Evolutionary conservation across 257 asterid species (phyloP).

Genomic region (Hygrophila difformis): DNA sequence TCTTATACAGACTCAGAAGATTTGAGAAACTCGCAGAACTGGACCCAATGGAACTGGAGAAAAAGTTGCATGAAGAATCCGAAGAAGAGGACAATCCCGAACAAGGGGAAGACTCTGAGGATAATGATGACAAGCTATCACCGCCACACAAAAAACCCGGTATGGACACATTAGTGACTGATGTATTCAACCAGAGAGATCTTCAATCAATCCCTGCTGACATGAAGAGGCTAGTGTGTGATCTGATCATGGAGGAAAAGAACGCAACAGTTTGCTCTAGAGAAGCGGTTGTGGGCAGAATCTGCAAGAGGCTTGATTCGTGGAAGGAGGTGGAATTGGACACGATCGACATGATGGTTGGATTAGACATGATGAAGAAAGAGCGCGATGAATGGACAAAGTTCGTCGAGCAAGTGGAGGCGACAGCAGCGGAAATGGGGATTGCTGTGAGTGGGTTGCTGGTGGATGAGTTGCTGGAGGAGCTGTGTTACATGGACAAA

Average conservation of each 20-base stretch:
- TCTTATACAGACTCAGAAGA: slow-evolving; percentile 60
- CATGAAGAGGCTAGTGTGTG: slow-evolving; percentile 25
- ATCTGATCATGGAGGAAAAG: slow-evolving; percentile 49
- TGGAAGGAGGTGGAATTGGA: slow-evolving; percentile 42
- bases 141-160: not conserved
- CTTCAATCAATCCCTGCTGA: slow-evolving; percentile 31
- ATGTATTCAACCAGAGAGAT: slow-evolving; percentile 2
- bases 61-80: slow-evolving; percentile 47
- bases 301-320: slow-evolving; percentile 35
- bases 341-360: slow-evolving; percentile 63
- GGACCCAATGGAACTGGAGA: slow-evolving; percentile 79
- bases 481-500: too few species aligned
- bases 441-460: slow-evolving; percentile 24
- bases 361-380: slow-evolving; percentile 31
- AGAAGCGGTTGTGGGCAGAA: slow-evolving; percentile 28
- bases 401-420: slow-evolving; percentile 28
- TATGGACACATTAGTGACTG: not conserved
- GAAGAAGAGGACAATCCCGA: slow-evolving; percentile 18
- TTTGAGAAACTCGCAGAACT: slow-evolving; percentile 72
- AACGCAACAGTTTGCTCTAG: slow-evolving; percentile 10
- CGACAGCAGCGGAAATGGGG: slow-evolving; percentile 41
- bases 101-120: not conserved
- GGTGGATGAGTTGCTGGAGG: slow-evolving; percentile 37
- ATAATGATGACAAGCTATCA: too few species aligned
- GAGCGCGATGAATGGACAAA: slow-evolving; percentile 41